Conservation (phyloP, 2,329 filamentous ascomycete species). For the Tympanopsis confertula region DNA sequence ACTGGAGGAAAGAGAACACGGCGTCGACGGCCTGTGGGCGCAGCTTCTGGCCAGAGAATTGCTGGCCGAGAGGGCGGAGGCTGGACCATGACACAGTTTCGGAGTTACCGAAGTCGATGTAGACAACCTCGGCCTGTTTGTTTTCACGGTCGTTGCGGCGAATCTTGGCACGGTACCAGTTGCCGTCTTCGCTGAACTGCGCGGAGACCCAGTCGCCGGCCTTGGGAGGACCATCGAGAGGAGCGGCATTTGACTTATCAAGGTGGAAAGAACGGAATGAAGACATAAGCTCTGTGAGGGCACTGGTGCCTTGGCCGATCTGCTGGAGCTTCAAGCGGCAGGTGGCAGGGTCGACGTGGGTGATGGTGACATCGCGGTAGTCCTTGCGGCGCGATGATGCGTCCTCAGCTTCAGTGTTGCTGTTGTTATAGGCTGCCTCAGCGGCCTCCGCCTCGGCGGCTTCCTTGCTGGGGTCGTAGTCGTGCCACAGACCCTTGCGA, state of each 20-base stretch:
- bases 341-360: slow-evolving; percentile 65
- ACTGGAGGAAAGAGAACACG: slow-evolving; percentile 75
- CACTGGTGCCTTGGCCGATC: slow-evolving; percentile 73
- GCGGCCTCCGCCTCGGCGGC: slow-evolving; percentile 33
- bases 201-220: slow-evolving; percentile 84
- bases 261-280: slow-evolving; percentile 86
- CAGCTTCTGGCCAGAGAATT: slow-evolving; percentile 73
- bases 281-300: slow-evolving; percentile 77
- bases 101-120: slow-evolving; percentile 92
- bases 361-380: slow-evolving; percentile 88
- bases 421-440: slow-evolving; percentile 37
- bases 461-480: slow-evolving; percentile 62
- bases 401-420: slow-evolving; percentile 44
- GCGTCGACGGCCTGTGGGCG: slow-evolving; percentile 82
- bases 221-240: slow-evolving; percentile 69
- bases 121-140: slow-evolving; percentile 81
- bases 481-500: slow-evolving; percentile 79
- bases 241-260: slow-evolving; percentile 66
- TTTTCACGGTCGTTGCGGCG: slow-evolving; percentile 84
- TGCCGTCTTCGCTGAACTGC: slow-evolving; percentile 75
- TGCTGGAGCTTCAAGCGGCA: slow-evolving; percentile 85
- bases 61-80: slow-evolving; percentile 70
- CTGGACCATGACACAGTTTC: slow-evolving; percentile 78
- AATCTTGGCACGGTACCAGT: slow-evolving; percentile 90
- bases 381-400: slow-evolving; percentile 29